Conservation (phyloP, 768 basidiomycete genomes). For the Leccinum obscurum region DNA sequence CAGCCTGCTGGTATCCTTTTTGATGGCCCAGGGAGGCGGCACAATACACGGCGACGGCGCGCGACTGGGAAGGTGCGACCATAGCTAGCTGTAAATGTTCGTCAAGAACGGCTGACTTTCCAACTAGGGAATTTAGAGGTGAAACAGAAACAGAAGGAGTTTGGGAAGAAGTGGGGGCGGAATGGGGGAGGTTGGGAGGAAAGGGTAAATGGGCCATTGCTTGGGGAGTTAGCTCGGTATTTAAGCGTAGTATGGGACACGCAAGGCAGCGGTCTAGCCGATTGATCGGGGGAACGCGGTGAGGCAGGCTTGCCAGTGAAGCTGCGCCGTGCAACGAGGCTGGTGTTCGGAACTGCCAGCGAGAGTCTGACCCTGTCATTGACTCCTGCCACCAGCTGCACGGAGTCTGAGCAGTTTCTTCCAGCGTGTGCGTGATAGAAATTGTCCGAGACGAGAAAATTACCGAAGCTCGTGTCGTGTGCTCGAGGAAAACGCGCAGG, state of each 20-base stretch:
- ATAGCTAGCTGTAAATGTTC: conserved; percentile 23
- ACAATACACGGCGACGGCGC: conserved; percentile 79
- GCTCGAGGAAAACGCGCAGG: not conserved
- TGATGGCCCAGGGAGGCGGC: conserved; percentile 70
- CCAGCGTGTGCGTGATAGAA: not conserved
- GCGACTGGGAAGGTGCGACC: conserved; percentile 33
- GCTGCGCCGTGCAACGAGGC: conserved; percentile 31
- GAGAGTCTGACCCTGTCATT: not conserved
- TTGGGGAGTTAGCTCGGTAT: conserved; percentile 11
- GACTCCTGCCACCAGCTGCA: not conserved
- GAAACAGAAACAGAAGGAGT: not conserved
- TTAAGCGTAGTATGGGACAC: conserved; percentile 25
- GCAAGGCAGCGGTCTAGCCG: conserved; percentile 12
- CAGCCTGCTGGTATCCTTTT: conserved; percentile 64
- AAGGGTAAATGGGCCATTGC: conserved; percentile 14
- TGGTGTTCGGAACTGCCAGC: not conserved
- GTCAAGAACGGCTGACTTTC: not conserved
- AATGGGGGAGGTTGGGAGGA: conserved; percentile 8
- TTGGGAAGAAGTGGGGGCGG: not conserved
- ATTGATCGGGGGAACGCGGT: conserved; percentile 13
- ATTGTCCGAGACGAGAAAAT: not conserved
- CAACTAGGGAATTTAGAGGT: conserved; percentile 1
- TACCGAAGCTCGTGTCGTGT: not conserved
- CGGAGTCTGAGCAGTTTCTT: not conserved
- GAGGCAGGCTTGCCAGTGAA: not conserved